phyloP scores from a whole-genome alignment of 176 grass and related monocot genomes.

The Oryza nivara region DNA sequence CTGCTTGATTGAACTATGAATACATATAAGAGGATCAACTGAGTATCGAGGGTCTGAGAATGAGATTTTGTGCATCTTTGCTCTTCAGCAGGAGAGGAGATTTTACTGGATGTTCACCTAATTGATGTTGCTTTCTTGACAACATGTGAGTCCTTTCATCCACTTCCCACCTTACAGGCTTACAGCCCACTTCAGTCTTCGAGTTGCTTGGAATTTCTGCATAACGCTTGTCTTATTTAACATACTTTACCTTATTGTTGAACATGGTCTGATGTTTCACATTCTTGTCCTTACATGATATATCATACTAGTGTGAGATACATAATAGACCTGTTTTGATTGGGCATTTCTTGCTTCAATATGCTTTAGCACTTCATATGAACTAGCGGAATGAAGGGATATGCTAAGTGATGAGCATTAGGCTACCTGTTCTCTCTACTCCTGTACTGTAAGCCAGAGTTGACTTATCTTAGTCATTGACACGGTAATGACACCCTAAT shows the following conservation, averaged over 20 bases:
- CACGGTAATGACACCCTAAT: not conserved
- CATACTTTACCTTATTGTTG: constrained; percentile 12
- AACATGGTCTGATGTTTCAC: not conserved
- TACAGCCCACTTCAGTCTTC: not conserved
- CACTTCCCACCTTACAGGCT: not conserved
- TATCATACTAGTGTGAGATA: not conserved
- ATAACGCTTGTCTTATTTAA: not conserved
- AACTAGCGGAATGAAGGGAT: not conserved
- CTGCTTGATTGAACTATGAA: constrained; percentile 36
- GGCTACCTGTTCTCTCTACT: not conserved
- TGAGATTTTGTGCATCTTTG: constrained; percentile 22
- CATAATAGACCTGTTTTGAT: constrained; percentile 7
- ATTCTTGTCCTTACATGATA: not conserved
- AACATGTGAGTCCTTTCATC: constrained; percentile 34
- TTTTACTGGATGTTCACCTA: constrained; percentile 11
- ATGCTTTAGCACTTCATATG: not conserved
- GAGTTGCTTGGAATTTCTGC: not conserved
- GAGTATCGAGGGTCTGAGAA: not conserved
- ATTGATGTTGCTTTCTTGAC: constrained; percentile 19
- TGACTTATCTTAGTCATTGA: not conserved
- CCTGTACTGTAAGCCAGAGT: not conserved
- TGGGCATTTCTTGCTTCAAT: not conserved
- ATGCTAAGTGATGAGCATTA: not conserved
- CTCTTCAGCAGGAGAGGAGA: constrained; percentile 19
- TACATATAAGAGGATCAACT: constrained; percentile 25